A percentile compares a stretch with the other conserved stretches of the same genome.
Conservation (phyloP, 139 green algal species). For the Chlamydomonas sp. region DNA sequence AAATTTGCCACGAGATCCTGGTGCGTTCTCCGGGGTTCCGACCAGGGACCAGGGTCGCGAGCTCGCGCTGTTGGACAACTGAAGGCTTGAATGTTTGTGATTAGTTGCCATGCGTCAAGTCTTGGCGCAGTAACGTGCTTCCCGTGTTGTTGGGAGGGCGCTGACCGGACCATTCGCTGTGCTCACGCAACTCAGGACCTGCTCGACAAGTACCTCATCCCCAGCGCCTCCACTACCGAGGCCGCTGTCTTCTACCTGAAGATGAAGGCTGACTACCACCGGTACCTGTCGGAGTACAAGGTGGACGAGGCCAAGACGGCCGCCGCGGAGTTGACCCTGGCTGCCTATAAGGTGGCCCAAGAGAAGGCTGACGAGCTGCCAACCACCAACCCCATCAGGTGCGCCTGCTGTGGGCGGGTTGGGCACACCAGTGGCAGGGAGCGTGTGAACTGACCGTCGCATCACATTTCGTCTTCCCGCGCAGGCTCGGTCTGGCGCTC, state of each 20-base stretch:
- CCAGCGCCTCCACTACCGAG: slow-evolving; percentile 90
- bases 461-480: too few relatives aligned
- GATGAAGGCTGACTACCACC: slow-evolving; percentile 96
- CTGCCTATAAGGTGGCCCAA: slow-evolving; percentile 96
- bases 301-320: slow-evolving; percentile 86
- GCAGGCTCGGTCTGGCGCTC: slow-evolving; percentile 86
- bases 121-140: too few relatives aligned
- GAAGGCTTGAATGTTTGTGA: too few relatives aligned
- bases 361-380: slow-evolving; percentile 79
- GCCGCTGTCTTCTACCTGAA: slow-evolving; percentile 98
- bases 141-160: too few relatives aligned
- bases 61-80: too few relatives aligned
- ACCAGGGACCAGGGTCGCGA: too few relatives aligned
- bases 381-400: slow-evolving; percentile 94
- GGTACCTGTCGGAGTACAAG: slow-evolving; percentile 99
- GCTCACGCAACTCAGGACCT: slow-evolving; percentile 53
- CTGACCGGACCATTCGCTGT: too few relatives aligned
- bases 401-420: too few relatives aligned
- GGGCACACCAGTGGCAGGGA: too few relatives aligned
- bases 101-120: too few relatives aligned
- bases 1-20: slow-evolving; percentile 92
- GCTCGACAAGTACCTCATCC: slow-evolving; percentile 97
- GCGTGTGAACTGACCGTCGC: too few relatives aligned
- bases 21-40: too few relatives aligned
- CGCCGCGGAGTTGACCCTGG: slow-evolving; percentile 92